Base-by-base conservation (phyloP, 2,329 filamentous ascomycete species). In the Cordyceps farinosa region DNA sequence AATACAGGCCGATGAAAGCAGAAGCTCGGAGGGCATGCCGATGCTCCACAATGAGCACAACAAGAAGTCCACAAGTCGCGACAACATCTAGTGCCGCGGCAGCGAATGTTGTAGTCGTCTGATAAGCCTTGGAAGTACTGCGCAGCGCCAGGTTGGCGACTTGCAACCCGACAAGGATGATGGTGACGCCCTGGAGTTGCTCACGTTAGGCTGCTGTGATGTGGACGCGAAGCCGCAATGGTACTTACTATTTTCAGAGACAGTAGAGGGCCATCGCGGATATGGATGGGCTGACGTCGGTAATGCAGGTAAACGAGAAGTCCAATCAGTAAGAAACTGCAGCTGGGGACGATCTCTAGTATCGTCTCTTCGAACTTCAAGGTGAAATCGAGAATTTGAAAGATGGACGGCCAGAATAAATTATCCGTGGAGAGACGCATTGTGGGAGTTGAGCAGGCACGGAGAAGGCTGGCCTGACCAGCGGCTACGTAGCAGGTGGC, bases 291-390 rank as follows among this genome's bases (percentile, higher is more conserved):
- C 22, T 55, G 34, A 4, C 27, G 34, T 8, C 52, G 36, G 32
- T 55, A 55, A 27, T 55, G 32, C 6, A 55, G 52, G 22, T 55
- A 55, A 15, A 29, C 36, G 5, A 30, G 5, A 17, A n/a, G 6
- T 9, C 36, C 52, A 42, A 42, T 36, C 22, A 55, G 36, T 29
- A 55, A 30, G 32, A 55, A 55, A 29, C 15, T 22, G 22, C 30
- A 29, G 36, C 6, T 8, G 4, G 52, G 52, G 42, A 42, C n/a
- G 10, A 55, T 55, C 10, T 55, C 52, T 11, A 55, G 52, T 8
- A 55, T 42, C 10, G 34, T 55, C 36, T 55, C 52, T 10, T 55
- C 52, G 17, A 55, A 55, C 8, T 55, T 42, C 34, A 55, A 42
- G 13, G 13, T 42, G n/a, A 40, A 55, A 36, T 55, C 52, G 10